Conservation (phyloP, 129 eudicot genomes). For the Deinandra increscens region DNA sequence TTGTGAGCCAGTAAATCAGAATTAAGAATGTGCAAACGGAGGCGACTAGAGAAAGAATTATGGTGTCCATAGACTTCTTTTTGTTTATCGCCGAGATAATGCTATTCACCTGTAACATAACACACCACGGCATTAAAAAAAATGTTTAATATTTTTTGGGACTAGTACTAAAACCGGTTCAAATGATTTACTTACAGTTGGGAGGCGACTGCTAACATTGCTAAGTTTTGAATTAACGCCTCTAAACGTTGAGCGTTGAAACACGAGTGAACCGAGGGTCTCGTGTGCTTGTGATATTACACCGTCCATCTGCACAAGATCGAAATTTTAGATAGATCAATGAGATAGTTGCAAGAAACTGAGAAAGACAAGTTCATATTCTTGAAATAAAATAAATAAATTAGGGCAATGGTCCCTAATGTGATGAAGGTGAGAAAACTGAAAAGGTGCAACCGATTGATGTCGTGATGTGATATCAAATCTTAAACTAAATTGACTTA, state of each 20-base stretch:
- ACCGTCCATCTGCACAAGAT: conserved; percentile 64
- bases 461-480: neutral
- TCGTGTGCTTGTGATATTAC: conserved; percentile 97
- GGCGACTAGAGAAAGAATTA: conserved; percentile 90
- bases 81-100: conserved; percentile 86
- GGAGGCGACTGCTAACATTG: conserved; percentile 93
- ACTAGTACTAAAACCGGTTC: neutral
- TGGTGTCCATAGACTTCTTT: conserved; percentile 96
- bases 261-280: conserved; percentile 73
- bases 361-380: too few relatives aligned
- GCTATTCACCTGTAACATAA: conserved; percentile 67
- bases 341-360: too few relatives aligned
- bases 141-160: neutral
- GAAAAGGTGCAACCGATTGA: neutral
- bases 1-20: conserved; percentile 83
- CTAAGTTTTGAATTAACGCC: conserved; percentile 89
- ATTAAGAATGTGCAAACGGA: conserved; percentile 85
- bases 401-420: too few relatives aligned
- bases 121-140: neutral
- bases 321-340: neutral
- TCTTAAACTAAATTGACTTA: neutral
- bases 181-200: conserved; percentile 55
- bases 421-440: neutral
- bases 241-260: conserved; percentile 92
- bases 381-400: too few relatives aligned